Conservation (phyloP, 2,329 filamentous ascomycete species). For the Dothistroma pini region DNA sequence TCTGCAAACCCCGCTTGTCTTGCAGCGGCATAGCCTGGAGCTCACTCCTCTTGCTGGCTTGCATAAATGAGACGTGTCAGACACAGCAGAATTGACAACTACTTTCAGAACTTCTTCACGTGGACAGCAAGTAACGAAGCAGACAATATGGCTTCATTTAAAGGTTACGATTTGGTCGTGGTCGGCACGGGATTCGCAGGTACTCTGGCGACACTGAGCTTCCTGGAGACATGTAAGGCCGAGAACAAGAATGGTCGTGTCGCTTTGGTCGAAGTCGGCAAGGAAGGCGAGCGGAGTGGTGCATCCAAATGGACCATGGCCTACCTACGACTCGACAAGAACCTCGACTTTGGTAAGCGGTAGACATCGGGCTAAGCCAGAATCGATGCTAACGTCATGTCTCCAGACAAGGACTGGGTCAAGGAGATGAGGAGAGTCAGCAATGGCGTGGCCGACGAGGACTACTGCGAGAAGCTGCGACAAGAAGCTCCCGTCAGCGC, state of each 20-base stretch:
- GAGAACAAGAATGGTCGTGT: conserved; percentile 37
- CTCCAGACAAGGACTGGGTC: conserved; percentile 34
- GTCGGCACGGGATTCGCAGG: conserved; percentile 42
- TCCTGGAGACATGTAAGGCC: conserved; percentile 39
- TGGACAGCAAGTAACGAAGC: neutral
- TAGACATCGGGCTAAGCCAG: neutral
- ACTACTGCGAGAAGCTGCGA: conserved; percentile 41
- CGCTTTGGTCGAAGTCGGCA: conserved; percentile 40
- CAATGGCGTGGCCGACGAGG: conserved; percentile 39
- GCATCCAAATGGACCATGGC: conserved; percentile 43
- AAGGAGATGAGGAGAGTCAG: conserved; percentile 38
- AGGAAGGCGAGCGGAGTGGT: conserved; percentile 40
- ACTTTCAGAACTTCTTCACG: conserved; percentile 4
- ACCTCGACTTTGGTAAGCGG: conserved; percentile 32
- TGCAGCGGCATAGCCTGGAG: conserved; percentile 5
- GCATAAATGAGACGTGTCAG: neutral
- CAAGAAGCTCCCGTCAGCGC: conserved; percentile 38
- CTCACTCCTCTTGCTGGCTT: conserved; percentile 3
- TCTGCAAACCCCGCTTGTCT: conserved; percentile 16
- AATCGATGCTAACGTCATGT: neutral
- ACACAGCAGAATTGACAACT: neutral
- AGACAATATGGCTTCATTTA: conserved; percentile 27
- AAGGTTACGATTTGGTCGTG: conserved; percentile 40
- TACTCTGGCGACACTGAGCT: conserved; percentile 40
- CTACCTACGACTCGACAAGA: conserved; percentile 40